These are phyloP conservation scores for Sphaerobolus stellatus DNA, from an alignment of 1,284 basidiomycete genomes.

Conservation along the genomic window DNA sequence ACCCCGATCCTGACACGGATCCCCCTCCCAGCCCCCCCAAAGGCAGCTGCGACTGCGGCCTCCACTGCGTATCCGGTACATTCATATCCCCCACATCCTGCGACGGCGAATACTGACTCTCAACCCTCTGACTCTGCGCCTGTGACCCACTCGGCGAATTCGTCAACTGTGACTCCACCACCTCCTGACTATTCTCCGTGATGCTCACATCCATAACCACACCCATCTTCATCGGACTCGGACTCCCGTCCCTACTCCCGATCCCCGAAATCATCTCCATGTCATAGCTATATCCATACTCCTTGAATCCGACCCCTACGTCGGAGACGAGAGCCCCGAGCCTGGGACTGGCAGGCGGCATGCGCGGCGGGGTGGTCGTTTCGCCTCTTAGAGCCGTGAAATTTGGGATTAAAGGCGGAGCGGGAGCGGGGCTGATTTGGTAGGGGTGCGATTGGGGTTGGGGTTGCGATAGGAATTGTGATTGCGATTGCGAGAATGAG, in stretches of 20 bases:
- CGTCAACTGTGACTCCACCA: neutral
- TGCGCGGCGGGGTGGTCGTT: neutral
- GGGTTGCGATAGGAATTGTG: neutral
- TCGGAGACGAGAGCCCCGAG: neutral
- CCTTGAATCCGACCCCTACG: neutral
- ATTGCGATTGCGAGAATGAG: neutral
- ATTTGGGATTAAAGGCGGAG: neutral
- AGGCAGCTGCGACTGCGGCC: too few species aligned
- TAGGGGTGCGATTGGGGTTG: neutral
- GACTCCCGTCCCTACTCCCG: too few species aligned
- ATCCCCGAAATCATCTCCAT: neutral
- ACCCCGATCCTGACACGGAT: neutral
- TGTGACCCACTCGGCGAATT: neutral
- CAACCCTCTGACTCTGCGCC: neutral
- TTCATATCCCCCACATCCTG: neutral
- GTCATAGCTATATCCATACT: neutral
- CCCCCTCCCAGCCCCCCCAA: too few species aligned
- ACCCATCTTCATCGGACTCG: too few species aligned
- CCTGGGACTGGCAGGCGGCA: neutral
- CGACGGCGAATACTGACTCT: too few species aligned
- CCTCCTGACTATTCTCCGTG: neutral
- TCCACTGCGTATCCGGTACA: too few species aligned
- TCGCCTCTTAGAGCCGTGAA: neutral
- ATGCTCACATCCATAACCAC: too few species aligned
- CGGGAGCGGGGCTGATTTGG: neutral